These are phyloP conservation scores for Beauveria pseudobassiana DNA, from an alignment of 2,329 filamentous ascomycete genomes.

Conservation along the genomic window DNA sequence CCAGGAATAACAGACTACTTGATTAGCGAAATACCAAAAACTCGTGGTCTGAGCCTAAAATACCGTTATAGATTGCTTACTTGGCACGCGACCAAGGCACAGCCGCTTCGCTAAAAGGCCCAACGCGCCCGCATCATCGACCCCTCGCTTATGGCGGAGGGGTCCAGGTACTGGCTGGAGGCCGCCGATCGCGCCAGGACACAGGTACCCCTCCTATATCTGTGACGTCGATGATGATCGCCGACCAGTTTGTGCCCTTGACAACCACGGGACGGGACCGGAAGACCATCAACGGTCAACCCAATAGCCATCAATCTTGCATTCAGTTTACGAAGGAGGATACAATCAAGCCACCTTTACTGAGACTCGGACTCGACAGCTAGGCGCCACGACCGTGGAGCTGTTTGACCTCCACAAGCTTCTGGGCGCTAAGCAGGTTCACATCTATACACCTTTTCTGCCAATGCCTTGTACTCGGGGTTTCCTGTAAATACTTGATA, in stretches of 20 bases:
- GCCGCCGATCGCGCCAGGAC: not conserved
- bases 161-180: conserved; percentile 1
- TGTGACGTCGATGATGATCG: conserved; percentile 9
- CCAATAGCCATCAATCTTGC: too few relatives aligned
- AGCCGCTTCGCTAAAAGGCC: not conserved
- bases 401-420: not conserved
- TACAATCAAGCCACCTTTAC: too few relatives aligned
- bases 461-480: not conserved
- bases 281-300: too few relatives aligned
- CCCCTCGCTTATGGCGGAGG: not conserved
- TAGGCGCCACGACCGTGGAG: too few relatives aligned
- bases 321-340: too few relatives aligned
- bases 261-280: too few relatives aligned
- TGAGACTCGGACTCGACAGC: too few relatives aligned
- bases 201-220: not conserved
- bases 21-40: too few relatives aligned
- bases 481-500: not conserved
- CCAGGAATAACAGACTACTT: too few relatives aligned
- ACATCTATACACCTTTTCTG: not conserved
- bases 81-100: conserved; percentile 1
- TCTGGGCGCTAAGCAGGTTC: not conserved
- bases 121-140: not conserved
- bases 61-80: not conserved
- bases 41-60: too few relatives aligned
- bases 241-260: too few relatives aligned